phyloP scores from a whole-genome alignment of 2,329 filamentous ascomycete species.

The Daldinia eschscholtzii region DNA sequence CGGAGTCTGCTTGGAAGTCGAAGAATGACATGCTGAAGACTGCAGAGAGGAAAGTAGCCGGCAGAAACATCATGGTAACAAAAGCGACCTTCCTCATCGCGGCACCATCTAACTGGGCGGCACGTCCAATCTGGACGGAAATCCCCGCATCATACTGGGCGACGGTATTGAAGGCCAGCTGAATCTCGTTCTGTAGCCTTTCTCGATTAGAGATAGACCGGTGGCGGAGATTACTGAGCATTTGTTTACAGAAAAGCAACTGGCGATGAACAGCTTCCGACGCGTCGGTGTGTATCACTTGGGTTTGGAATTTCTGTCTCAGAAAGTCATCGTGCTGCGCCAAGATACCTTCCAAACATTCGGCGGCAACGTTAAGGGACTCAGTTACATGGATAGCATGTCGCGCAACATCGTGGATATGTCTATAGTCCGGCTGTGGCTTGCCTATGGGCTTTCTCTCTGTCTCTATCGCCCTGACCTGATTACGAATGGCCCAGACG shows the following conservation, averaged over 20 bases:
- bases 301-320: neutral
- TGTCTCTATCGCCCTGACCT: slow-evolving; percentile 54
- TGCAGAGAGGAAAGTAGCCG: slow-evolving; percentile 63
- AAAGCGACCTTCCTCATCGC: slow-evolving; percentile 66
- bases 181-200: slow-evolving; percentile 67
- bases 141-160: slow-evolving; percentile 57
- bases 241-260: slow-evolving; percentile 53
- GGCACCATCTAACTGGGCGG: slow-evolving; percentile 60
- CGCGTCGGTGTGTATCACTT: neutral
- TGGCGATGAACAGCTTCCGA: slow-evolving; percentile 49
- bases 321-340: slow-evolving; percentile 50
- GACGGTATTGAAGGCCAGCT: slow-evolving; percentile 63
- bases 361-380: slow-evolving; percentile 55
- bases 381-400: slow-evolving; percentile 61
- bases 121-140: slow-evolving; percentile 57
- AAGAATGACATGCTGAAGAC: slow-evolving; percentile 64
- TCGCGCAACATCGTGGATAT: slow-evolving; percentile 58
- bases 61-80: slow-evolving; percentile 63
- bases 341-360: slow-evolving; percentile 53
- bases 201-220: slow-evolving; percentile 57
- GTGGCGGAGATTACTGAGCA: slow-evolving; percentile 53
- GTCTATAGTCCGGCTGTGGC: slow-evolving; percentile 53
- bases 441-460: slow-evolving; percentile 26
- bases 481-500: slow-evolving; percentile 57
- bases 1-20: slow-evolving; percentile 43